Evolutionary conservation across 495 filamentous ascomycete genomes (phyloP).

Genomic region (Paragyromitra xinjiangensis): DNA sequence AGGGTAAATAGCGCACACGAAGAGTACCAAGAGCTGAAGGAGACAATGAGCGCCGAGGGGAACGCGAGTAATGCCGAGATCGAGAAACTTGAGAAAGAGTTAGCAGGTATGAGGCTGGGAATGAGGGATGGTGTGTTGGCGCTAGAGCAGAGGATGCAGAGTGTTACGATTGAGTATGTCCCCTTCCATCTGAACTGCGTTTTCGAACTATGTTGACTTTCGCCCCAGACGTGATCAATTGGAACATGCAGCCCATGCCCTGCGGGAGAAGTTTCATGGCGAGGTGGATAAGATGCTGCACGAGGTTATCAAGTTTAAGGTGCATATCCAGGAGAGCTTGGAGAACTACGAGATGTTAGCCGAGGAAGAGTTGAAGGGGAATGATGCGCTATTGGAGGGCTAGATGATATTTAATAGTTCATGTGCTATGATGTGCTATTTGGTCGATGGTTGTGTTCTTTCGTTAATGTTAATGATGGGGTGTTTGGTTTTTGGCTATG

Average conservation of each 20-base stretch:
- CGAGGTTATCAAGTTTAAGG: conserved; percentile 98
- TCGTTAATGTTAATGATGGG: conserved; percentile 24
- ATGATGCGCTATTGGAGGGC: conserved; percentile 64
- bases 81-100: conserved; percentile 97
- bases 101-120: conserved; percentile 86
- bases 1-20: conserved; percentile 83
- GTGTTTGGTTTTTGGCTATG: conserved; percentile 29
- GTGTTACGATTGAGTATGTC: conserved; percentile 88
- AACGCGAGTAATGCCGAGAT: conserved; percentile 88
- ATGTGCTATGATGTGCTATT: background rate
- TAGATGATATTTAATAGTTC: background rate
- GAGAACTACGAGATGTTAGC: conserved; percentile 94
- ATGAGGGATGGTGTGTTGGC: conserved; percentile 88
- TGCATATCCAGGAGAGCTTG: conserved; percentile 89
- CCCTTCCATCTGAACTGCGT: background rate
- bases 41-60: conserved; percentile 85
- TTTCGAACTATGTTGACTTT: conserved; percentile 1
- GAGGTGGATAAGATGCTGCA: conserved; percentile 96
- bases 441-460: background rate
- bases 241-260: conserved; percentile 78
- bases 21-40: conserved; percentile 92
- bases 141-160: conserved; percentile 96
- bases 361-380: conserved; percentile 81
- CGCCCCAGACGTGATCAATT: conserved; percentile 81
- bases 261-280: conserved; percentile 92